A percentile compares a stretch with the other conserved stretches of the same genome.
These are phyloP conservation scores for Pseudocohnilembus persalinus DNA, from an alignment of 169 alveolate species.

Conservation along the genomic window DNA sequence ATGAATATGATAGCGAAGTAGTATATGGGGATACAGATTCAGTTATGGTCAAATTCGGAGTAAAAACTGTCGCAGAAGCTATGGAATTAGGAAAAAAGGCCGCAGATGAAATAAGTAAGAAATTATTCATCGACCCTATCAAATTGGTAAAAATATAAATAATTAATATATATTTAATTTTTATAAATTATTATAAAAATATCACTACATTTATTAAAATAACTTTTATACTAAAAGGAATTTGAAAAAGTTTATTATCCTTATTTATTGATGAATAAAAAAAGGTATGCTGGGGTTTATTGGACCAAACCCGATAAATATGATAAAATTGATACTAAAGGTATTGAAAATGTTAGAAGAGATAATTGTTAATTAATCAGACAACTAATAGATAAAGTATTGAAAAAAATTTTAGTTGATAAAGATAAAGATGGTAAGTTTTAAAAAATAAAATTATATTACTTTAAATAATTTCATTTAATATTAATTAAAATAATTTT, in stretches of 20 bases:
- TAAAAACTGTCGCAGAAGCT: slow-evolving; percentile 87
- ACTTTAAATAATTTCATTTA: slow-evolving; percentile 35
- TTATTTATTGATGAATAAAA: slow-evolving; percentile 94
- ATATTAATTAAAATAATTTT: slow-evolving; percentile 91
- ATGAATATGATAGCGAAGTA: slow-evolving; percentile 84
- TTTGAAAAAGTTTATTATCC: slow-evolving; percentile 99
- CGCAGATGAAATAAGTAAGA: slow-evolving; percentile 89
- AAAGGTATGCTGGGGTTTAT: slow-evolving; percentile 97
- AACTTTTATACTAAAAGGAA: slow-evolving; percentile 64
- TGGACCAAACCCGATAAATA: slow-evolving; percentile 95
- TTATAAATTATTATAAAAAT: too few relatives aligned
- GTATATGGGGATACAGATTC: slow-evolving; percentile 90
- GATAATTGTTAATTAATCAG: slow-evolving; percentile 97
- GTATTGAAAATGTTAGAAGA: slow-evolving; percentile 96
- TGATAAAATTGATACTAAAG: slow-evolving; percentile 98
- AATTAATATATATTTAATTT: too few relatives aligned
- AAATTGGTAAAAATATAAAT: slow-evolving; percentile 61
- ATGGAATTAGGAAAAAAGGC: slow-evolving; percentile 94
- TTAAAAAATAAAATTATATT: too few relatives aligned
- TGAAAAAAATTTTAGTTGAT: slow-evolving; percentile 81
- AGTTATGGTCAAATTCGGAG: slow-evolving; percentile 99
- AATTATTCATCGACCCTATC: slow-evolving; percentile 90
- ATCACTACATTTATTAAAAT: too few relatives aligned
- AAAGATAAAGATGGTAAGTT: slow-evolving; percentile 19
- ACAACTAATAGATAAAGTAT: slow-evolving; percentile 92